Evolutionary conservation across 202 grass and related monocot species (phyloP).

Genomic region (Panicum virgatum): DNA sequence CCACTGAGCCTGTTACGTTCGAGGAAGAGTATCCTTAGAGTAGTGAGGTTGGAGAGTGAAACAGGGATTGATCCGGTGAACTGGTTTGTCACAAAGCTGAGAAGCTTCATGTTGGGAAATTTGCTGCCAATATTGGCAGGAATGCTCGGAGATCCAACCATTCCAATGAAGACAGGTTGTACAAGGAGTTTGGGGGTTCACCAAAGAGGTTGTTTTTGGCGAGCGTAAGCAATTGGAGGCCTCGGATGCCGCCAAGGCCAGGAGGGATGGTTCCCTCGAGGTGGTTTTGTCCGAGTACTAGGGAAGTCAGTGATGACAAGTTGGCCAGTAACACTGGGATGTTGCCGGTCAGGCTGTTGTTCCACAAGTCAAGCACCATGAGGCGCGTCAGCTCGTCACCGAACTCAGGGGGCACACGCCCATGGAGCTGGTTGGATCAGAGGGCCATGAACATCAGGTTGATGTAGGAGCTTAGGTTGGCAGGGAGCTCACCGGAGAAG

Average conservation of each 20-base stretch:
- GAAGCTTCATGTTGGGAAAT: background rate
- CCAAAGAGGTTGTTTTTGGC: slow-evolving; percentile 33
- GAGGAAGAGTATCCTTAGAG: background rate
- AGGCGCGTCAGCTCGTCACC: background rate
- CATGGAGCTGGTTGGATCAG: background rate
- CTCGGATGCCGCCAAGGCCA: slow-evolving; percentile 3
- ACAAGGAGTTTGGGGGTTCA: slow-evolving; percentile 11
- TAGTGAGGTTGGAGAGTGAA: slow-evolving; percentile 20
- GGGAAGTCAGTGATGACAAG: background rate
- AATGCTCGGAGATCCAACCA: background rate
- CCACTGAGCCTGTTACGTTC: background rate
- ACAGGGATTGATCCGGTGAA: slow-evolving; percentile 4
- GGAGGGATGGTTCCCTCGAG: slow-evolving; percentile 29
- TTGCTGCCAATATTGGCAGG: background rate
- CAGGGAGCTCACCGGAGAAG: slow-evolving; percentile 4
- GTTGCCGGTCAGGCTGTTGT: background rate
- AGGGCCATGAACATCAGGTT: background rate
- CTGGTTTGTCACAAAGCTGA: background rate
- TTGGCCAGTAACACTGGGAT: background rate
- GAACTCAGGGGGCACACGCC: background rate
- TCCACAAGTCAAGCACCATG: background rate
- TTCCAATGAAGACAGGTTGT: slow-evolving; percentile 16
- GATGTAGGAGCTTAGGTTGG: slow-evolving; percentile 5
- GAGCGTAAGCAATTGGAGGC: slow-evolving; percentile 20
- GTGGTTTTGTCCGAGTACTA: background rate